phyloP scores from a whole-genome alignment of 495 filamentous ascomycete genomes.

The Aspergillus mulundensis region DNA sequence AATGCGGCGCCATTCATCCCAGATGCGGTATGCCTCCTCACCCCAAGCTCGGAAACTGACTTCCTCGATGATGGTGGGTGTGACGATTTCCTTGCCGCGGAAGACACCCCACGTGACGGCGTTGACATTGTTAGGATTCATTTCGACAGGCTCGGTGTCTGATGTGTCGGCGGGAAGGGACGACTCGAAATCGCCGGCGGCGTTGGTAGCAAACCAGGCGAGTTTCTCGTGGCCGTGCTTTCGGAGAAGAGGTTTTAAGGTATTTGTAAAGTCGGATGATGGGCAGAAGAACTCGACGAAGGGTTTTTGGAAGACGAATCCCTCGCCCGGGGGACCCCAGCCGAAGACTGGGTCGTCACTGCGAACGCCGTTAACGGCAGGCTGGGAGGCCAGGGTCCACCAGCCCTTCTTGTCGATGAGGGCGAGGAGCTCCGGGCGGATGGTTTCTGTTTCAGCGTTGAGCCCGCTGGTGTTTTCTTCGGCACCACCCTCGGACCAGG shows the following conservation, averaged over 20 bases:
- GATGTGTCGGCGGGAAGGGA: conserved; percentile 42
- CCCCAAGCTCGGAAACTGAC: conserved; percentile 93
- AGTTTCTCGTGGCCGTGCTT: conserved; percentile 58
- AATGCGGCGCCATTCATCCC: conserved; percentile 87
- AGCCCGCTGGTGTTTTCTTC: conserved; percentile 38
- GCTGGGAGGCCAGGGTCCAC: conserved; percentile 98
- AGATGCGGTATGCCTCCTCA: conserved; percentile 94
- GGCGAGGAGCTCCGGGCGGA: conserved; percentile 64
- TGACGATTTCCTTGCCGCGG: conserved; percentile 93
- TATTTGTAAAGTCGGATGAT: conserved; percentile 56
- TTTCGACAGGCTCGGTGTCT: conserved; percentile 33
- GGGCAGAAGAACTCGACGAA: conserved; percentile 96
- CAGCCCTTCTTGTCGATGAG: conserved; percentile 72
- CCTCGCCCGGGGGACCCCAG: conserved; percentile 82
- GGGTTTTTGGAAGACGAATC: conserved; percentile 96
- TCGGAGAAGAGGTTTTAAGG: conserved; percentile 58
- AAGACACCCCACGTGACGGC: conserved; percentile 98
- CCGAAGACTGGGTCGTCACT: conserved; percentile 79
- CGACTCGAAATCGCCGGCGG: conserved; percentile 63
- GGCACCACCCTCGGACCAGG: conserved; percentile 89
- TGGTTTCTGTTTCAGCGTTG: conserved; percentile 77
- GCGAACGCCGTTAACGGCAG: conserved; percentile 79
- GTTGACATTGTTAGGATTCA: conserved; percentile 62
- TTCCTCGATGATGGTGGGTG: conserved; percentile 95
- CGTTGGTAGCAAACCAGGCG: conserved; percentile 82